Evolutionary conservation across 108 stramenopile genomes (phyloP).

Genomic region (Cyclotella sp.): DNA sequence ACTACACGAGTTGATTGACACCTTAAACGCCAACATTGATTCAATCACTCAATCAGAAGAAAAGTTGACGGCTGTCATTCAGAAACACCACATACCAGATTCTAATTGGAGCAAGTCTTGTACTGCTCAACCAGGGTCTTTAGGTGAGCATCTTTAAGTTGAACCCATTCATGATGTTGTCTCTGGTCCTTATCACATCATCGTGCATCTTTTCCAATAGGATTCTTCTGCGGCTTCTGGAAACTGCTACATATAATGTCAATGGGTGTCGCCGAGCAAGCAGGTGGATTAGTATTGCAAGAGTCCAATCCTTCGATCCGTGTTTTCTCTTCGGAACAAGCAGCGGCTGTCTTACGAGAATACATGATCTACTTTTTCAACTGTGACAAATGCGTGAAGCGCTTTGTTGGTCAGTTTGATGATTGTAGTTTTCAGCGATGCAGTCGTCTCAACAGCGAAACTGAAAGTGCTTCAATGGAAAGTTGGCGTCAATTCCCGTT

Average conservation of each 20-base stretch:
- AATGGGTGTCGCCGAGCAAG: constrained; percentile 59
- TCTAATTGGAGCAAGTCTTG: constrained; percentile 34
- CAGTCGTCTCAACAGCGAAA: constrained; percentile 27
- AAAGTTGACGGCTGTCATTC: constrained; percentile 28
- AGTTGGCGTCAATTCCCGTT: constrained; percentile 53
- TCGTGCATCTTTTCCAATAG: neutral
- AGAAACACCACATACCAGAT: constrained; percentile 36
- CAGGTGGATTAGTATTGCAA: constrained; percentile 39
- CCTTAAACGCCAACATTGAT: constrained; percentile 33
- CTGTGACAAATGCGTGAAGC: constrained; percentile 31
- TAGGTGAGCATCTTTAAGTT: neutral
- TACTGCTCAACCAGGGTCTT: constrained; percentile 12
- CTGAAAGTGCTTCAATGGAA: constrained; percentile 9
- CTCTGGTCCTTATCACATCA: neutral
- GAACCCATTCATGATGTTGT: neutral
- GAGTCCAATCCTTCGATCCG: constrained; percentile 34
- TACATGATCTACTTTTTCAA: constrained; percentile 50
- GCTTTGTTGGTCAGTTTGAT: constrained; percentile 35
- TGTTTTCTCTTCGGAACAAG: constrained; percentile 37
- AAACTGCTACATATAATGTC: constrained; percentile 56
- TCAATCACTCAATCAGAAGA: constrained; percentile 14
- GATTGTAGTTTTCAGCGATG: constrained; percentile 35
- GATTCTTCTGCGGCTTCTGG: constrained; percentile 61
- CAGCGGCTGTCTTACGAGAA: constrained; percentile 38
- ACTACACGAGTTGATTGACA: constrained; percentile 47